phyloP scores from a whole-genome alignment of 2,329 filamentous ascomycete species.

The Pestalotiopsis sp. region DNA sequence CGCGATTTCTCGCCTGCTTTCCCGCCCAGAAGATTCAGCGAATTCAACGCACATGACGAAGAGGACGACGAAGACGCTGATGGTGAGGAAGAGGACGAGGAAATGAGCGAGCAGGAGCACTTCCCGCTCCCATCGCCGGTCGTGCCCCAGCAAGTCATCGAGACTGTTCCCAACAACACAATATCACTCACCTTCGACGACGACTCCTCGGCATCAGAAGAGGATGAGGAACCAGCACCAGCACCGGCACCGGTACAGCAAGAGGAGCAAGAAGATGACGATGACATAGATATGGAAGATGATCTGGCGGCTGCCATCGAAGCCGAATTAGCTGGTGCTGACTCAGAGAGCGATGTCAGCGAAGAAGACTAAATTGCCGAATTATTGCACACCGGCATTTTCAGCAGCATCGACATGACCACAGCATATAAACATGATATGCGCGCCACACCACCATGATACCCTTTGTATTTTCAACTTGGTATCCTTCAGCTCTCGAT shows the following conservation, averaged over 20 bases:
- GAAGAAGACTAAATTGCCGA: constrained; percentile 33
- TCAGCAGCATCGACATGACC: neutral
- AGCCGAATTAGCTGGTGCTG: constrained; percentile 25
- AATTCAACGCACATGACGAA: constrained; percentile 52
- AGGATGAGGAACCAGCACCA: constrained; percentile 35
- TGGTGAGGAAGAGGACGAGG: constrained; percentile 47
- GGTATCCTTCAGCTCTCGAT: neutral
- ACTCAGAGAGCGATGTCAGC: constrained; percentile 34
- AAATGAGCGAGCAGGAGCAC: constrained; percentile 38
- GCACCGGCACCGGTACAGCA: neutral
- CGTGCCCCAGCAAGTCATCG: constrained; percentile 35
- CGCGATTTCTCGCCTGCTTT: constrained; percentile 54
- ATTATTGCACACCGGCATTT: neutral
- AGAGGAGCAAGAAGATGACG: neutral
- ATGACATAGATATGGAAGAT: constrained; percentile 35
- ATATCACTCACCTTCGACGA: constrained; percentile 26
- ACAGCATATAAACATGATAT: neutral
- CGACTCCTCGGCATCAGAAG: constrained; percentile 25
- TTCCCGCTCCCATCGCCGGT: constrained; percentile 59
- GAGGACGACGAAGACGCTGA: constrained; percentile 45
- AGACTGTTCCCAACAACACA: constrained; percentile 9
- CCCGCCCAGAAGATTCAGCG: constrained; percentile 53
- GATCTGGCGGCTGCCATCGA: constrained; percentile 33
- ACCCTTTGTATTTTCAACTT: neutral
- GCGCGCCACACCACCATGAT: neutral